Conservation (phyloP, 2,329 filamentous ascomycete genomes). For the Lachnellula cervina region DNA sequence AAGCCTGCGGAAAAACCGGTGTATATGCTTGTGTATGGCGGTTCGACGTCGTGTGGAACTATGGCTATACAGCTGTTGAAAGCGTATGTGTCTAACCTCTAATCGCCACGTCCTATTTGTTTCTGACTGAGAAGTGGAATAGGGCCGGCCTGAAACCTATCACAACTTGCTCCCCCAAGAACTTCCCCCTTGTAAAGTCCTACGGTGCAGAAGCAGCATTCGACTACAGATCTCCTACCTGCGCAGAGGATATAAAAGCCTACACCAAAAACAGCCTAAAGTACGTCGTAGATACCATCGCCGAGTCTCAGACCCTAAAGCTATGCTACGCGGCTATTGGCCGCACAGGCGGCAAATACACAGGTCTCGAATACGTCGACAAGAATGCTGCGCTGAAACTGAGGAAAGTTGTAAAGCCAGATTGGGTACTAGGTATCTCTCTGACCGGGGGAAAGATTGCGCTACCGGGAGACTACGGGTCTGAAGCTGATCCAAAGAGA, state of each 20-base stretch:
- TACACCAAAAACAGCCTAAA: constrained; percentile 34
- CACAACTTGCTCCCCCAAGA: constrained; percentile 33
- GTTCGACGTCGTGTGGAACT: constrained; percentile 38
- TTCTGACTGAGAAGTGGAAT: not conserved
- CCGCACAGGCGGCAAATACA: constrained; percentile 26
- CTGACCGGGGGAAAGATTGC: constrained; percentile 25
- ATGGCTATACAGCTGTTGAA: constrained; percentile 39
- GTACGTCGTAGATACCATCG: constrained; percentile 37
- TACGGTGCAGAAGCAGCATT: constrained; percentile 38
- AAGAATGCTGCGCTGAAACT: constrained; percentile 7
- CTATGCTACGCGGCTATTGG: constrained; percentile 36
- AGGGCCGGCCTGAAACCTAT: constrained; percentile 16
- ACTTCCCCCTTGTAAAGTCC: constrained; percentile 32
- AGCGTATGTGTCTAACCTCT: constrained; percentile 15
- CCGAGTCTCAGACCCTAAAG: constrained; percentile 25
- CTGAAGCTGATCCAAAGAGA: constrained; percentile 5
- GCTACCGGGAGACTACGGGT: constrained; percentile 20
- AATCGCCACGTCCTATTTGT: constrained; percentile 24
- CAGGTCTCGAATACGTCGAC: constrained; percentile 7
- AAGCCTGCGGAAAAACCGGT: constrained; percentile 7
- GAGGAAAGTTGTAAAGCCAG: constrained; percentile 16
- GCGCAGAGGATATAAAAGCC: constrained; percentile 31
- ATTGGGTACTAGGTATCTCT: constrained; percentile 27
- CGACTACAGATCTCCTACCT: constrained; percentile 34
- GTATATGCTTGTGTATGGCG: constrained; percentile 43